These are phyloP conservation scores for Flaveria floridana DNA, from an alignment of 140 eudicot genomes.

Conservation along the genomic window DNA sequence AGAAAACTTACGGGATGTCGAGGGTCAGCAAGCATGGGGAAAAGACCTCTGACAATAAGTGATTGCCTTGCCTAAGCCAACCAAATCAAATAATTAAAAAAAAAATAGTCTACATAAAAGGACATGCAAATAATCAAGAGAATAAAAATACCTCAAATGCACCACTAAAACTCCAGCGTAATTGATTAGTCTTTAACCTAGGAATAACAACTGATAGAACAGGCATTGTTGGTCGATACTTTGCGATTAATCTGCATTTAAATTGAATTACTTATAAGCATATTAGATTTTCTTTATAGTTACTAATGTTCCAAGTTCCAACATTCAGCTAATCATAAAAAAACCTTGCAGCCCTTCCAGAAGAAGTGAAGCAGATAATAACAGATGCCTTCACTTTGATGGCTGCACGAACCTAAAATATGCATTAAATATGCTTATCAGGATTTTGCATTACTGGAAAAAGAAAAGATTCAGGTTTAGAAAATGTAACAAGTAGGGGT, in stretches of 20 bases:
- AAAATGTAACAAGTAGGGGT: not conserved
- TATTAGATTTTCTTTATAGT: not conserved
- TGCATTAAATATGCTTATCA: conserved; percentile 11
- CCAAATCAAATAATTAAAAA: conserved; percentile 9
- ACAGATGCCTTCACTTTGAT: conserved; percentile 82
- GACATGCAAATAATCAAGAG: not conserved
- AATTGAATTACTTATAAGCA: not conserved
- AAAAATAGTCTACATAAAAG: not conserved
- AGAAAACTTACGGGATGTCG: conserved; percentile 71
- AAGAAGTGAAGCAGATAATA: conserved; percentile 78
- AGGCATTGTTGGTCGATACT: conserved; percentile 81
- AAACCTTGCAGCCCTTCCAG: conserved; percentile 86
- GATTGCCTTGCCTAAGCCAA: conserved; percentile 81
- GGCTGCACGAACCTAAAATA: conserved; percentile 71
- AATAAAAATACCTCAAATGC: conserved; percentile 61
- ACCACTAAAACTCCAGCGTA: conserved; percentile 69
- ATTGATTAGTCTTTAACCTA: conserved; percentile 58
- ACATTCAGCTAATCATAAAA: not conserved
- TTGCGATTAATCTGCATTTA: conserved; percentile 62
- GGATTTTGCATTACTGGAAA: not conserved
- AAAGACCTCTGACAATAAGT: conserved; percentile 79
- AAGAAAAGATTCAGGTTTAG: not conserved
- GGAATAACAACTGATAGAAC: conserved; percentile 77
- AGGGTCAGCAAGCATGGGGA: conserved; percentile 94
- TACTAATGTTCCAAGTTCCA: conserved; percentile 3